Conservation (phyloP, 192 early-diverging fungal species). For the Entomortierella parvispora region DNA sequence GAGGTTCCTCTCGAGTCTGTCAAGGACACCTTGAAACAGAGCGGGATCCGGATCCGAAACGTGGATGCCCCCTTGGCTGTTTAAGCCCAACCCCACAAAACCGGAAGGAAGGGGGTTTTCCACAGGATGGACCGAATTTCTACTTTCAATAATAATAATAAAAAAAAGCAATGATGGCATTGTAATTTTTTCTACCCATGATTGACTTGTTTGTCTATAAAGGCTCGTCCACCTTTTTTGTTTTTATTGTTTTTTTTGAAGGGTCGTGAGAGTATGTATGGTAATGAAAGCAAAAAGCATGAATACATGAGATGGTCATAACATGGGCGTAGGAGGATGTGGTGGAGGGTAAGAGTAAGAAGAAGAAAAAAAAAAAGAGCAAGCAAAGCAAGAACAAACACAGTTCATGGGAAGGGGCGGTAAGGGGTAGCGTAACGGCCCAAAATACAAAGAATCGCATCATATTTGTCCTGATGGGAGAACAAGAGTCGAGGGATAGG, state of each 20-base stretch:
- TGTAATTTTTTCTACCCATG: not conserved
- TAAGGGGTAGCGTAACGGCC: not conserved
- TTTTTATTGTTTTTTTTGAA: too few relatives aligned
- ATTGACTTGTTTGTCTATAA: not conserved
- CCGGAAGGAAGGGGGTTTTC: not conserved
- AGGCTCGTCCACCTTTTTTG: slow-evolving; percentile 1
- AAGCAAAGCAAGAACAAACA: not conserved
- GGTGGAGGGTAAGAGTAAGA: not conserved
- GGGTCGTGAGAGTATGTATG: not conserved
- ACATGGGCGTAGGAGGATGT: not conserved
- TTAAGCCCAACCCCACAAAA: too few relatives aligned
- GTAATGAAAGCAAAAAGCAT: not conserved
- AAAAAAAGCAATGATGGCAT: too few relatives aligned
- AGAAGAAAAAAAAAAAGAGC: slow-evolving; percentile 1
- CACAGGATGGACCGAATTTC: too few relatives aligned
- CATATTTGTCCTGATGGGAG: not conserved
- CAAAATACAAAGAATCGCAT: not conserved
- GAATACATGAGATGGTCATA: too few relatives aligned
- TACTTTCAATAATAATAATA: too few relatives aligned
- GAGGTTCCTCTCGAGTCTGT: slow-evolving; percentile 92
- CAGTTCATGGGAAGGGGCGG: not conserved
- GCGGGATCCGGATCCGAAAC: slow-evolving; percentile 63
- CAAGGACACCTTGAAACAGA: slow-evolving; percentile 74
- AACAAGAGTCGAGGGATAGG: not conserved
- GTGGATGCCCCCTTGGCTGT: slow-evolving; percentile 45